Evolutionary conservation across 2,329 filamentous ascomycete genomes (phyloP), one percentile per base, ranked within the genome.

Genomic region (Cladosporium colombiae): DNA sequence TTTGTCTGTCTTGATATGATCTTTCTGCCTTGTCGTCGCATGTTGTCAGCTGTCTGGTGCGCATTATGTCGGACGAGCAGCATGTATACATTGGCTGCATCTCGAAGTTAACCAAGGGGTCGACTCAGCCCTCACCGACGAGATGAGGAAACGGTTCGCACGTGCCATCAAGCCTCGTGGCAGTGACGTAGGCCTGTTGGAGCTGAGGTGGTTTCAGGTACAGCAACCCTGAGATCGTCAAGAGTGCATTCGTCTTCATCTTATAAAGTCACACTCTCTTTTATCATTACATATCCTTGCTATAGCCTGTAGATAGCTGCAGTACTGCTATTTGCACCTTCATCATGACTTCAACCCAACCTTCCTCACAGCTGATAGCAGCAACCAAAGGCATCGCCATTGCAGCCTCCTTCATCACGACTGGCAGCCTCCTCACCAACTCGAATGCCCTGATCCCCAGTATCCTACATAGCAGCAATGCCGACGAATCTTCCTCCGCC

Each of bases 391-490:
- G 66, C 61, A 59, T 68, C 50, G 74, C 88, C 21, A 86, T 85
- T 70, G 79, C 71, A 46, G 88, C 79, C 75, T 88, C 87, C 66
- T 85, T 79, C 3, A 85, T 86, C 71, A 84, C 84, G 85, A 53
- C 66, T 23, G 66, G 65, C 85, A 89, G 74, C 88, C 88, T 86
- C 85, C 89, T 70, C 85, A 89, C 71, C 77, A 80, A 1, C 88
- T 88, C 70, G 86, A 80, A 33, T 83, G 62, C 81, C 49, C 79
- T 78, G 13, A 81, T 57, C 1, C 77, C 67, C 37, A 63, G 60
- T 29, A 65, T 66, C 55, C 50, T 64, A 29, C 40, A 66, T 58
- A 44, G 50, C 60, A 58, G 52, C 57, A 57, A 57, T 49, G 49
- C 53, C 62, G 52, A 58, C 55, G 58, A 62, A 21, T 62, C 65